Conservation (phyloP, 139 green algal species). For the Haematococcus sp. region DNA sequence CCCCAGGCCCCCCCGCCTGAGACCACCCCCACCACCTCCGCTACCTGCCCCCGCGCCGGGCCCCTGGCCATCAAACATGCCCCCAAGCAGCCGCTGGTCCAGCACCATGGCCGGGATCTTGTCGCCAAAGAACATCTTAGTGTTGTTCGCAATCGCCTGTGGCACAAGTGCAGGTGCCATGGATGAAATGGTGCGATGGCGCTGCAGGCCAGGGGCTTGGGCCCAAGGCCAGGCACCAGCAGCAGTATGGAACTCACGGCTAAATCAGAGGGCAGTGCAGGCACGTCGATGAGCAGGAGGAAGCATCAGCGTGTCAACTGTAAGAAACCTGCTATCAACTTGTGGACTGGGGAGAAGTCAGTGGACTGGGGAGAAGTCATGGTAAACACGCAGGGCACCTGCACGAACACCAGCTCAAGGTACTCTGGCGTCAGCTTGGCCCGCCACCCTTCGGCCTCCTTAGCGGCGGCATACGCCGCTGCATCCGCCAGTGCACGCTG, state of each 20-base stretch:
- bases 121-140: constrained; percentile 58
- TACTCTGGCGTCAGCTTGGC: constrained; percentile 46
- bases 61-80: constrained; percentile 2
- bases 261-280: too few species aligned
- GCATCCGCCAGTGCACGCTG: constrained; percentile 42
- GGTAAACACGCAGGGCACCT: constrained; percentile 25
- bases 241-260: too few species aligned
- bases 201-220: too few species aligned
- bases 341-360: too few species aligned
- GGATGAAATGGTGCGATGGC: too few species aligned
- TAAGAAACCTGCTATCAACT: too few species aligned
- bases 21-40: not conserved
- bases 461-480: constrained; percentile 30
- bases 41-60: not conserved
- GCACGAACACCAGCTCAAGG: constrained; percentile 48
- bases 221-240: too few species aligned
- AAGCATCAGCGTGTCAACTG: too few species aligned
- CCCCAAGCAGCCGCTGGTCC: constrained; percentile 11
- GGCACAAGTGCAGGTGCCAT: not conserved
- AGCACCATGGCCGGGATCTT: constrained; percentile 33
- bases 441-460: constrained; percentile 39
- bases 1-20: too few species aligned
- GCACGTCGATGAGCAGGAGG: too few species aligned
- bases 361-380: too few species aligned
- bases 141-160: constrained; percentile 45